phyloP scores from a whole-genome alignment of 495 filamentous ascomycete species.

The Cladorrhinum samala region DNA sequence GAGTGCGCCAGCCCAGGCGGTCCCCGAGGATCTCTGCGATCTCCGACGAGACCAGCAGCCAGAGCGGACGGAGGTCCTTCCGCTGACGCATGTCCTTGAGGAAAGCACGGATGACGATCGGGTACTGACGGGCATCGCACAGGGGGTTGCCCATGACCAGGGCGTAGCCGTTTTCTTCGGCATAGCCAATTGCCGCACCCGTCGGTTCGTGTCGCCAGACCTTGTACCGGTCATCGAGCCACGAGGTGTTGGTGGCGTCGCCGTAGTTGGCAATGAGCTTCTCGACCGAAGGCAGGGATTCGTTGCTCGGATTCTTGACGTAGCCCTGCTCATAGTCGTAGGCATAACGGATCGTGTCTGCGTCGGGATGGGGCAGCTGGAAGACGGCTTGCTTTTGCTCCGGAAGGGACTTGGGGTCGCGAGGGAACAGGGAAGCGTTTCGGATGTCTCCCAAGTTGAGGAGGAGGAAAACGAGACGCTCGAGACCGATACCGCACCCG shows the following conservation, averaged over 20 bases:
- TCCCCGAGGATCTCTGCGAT: slow-evolving; percentile 69
- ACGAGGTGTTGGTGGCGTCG: slow-evolving; percentile 81
- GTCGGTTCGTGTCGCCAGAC: slow-evolving; percentile 73
- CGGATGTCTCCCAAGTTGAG: slow-evolving; percentile 84
- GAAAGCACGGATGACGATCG: slow-evolving; percentile 62
- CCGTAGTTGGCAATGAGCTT: slow-evolving; percentile 85
- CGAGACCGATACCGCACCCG: slow-evolving; percentile 83
- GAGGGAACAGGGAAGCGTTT: slow-evolving; percentile 73
- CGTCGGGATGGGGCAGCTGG: slow-evolving; percentile 68
- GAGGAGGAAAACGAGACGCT: slow-evolving; percentile 79
- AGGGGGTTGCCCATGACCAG: slow-evolving; percentile 78
- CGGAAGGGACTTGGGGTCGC: slow-evolving; percentile 77
- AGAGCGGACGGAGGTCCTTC: slow-evolving; percentile 69
- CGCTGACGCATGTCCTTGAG: slow-evolving; percentile 64
- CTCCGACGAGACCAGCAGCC: slow-evolving; percentile 64
- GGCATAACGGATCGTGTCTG: slow-evolving; percentile 61
- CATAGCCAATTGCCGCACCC: slow-evolving; percentile 73
- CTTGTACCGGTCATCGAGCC: slow-evolving; percentile 74
- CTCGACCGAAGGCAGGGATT: slow-evolving; percentile 70
- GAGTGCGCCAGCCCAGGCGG: slow-evolving; percentile 73
- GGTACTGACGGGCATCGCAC: slow-evolving; percentile 66
- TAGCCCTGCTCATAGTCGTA: slow-evolving; percentile 33
- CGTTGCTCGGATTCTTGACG: slow-evolving; percentile 49
- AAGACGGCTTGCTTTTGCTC: slow-evolving; percentile 39
- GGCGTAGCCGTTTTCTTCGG: slow-evolving; percentile 63